These are phyloP conservation scores for Candida corydali DNA, from an alignment of 805 yeast species.

Conservation along the genomic window DNA sequence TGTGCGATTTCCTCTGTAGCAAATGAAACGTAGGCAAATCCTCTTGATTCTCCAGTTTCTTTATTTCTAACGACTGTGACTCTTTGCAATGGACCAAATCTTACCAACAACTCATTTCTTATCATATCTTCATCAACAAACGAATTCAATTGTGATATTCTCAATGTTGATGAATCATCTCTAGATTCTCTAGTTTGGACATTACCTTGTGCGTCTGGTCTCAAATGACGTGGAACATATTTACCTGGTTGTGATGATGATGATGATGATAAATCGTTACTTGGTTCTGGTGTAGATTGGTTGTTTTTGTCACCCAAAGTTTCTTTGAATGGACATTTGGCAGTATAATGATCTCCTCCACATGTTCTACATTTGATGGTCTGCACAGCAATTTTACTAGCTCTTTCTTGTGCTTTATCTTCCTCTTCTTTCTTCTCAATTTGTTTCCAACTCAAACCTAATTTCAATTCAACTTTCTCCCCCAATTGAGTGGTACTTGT, in stretches of 20 bases:
- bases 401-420: constrained; percentile 43
- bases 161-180: constrained; percentile 84
- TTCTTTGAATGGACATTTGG: constrained; percentile 94
- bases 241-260: constrained; percentile 21
- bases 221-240: constrained; percentile 44
- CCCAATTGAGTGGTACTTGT: constrained; percentile 83
- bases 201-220: constrained; percentile 41
- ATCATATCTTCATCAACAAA: constrained; percentile 78
- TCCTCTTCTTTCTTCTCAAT: constrained; percentile 69
- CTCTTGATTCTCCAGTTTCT: constrained; percentile 91
- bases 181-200: constrained; percentile 43
- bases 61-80: constrained; percentile 83
- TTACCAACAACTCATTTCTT: constrained; percentile 64
- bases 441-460: constrained; percentile 76
- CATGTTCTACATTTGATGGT: constrained; percentile 79
- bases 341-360: constrained; percentile 90
- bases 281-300: constrained; percentile 27
- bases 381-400: constrained; percentile 34
- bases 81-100: constrained; percentile 66
- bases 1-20: constrained; percentile 66
- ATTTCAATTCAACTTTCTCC: constrained; percentile 72
- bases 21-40: constrained; percentile 91
- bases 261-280: constrained; percentile 15
- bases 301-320: constrained; percentile 54
- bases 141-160: constrained; percentile 87